Base-by-base conservation (phyloP, 148 eudicot species). In the Talinum fruticosum region DNA sequence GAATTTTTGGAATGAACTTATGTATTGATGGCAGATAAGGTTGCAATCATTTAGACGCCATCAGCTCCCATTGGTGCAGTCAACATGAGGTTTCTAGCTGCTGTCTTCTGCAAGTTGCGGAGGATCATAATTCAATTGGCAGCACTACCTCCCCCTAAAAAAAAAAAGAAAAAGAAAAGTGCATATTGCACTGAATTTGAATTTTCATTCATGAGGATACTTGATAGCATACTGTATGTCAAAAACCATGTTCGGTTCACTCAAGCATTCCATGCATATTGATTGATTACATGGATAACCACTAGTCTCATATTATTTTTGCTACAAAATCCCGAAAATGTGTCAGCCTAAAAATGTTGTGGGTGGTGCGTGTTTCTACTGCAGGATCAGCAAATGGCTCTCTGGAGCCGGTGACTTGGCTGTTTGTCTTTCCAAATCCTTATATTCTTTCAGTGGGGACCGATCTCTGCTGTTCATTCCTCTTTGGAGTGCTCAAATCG, bases 351-450 rank as follows among this genome's bases (percentile, higher is more conserved):
- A 59, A 10, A 32, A 36, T 67, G 71, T 66, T 57, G 12, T 69
- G n/a, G n/a, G 51, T 12, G 71, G 41, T 71, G 8, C 35, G 18
- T 65, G 10, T 59, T 1, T 23, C 10, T 70, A 75, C 36, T 76
- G 77, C 80, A 81, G 80, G 77, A 62, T 62, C 66, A 62, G 32
- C 4, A 81, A 38, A 76, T 76, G 54, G 26, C 71, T 65, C 67
- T 26, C 21, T 81, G 73, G 83, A 59, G 35, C 10, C 74, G 34
- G 12, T 77, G 18, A 76, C 8, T 71, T 73, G 49, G 36, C 45
- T 35, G 26, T 45, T 44, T 16, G 19, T 16, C 35, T 12, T 75
- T 61, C 36, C 45, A 1, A 7, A 38, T 21, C 32, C 28, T 75
- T 45, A 37, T 23, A 68, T 64, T 23, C 13, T 37, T 35, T 32